A percentile compares a stretch with the other conserved stretches of the same genome.
Conservation (phyloP, 2,329 filamentous ascomycete genomes). For the Xylariaceae sp. region DNA sequence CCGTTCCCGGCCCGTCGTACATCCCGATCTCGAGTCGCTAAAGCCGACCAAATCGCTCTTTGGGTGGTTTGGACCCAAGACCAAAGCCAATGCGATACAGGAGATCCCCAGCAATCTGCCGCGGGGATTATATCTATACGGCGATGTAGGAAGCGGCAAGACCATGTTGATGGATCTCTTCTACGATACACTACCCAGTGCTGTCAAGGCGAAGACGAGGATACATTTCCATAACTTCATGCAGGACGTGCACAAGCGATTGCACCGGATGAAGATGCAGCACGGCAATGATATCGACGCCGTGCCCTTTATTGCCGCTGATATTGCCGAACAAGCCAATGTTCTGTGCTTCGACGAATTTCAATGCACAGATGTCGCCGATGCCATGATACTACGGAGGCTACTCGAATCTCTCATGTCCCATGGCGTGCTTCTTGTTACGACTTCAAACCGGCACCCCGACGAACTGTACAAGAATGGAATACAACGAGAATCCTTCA, state of each 20-base stretch:
- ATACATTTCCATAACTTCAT: constrained; percentile 99
- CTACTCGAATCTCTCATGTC: constrained; percentile 89
- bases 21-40: constrained; percentile 70
- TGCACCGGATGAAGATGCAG: constrained; percentile 85
- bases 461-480: constrained; percentile 97
- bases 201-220: constrained; percentile 77
- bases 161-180: constrained; percentile 99
- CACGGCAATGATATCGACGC: constrained; percentile 87
- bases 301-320: constrained; percentile 88
- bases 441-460: constrained; percentile 94
- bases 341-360: constrained; percentile 98
- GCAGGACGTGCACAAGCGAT: constrained; percentile 89
- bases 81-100: constrained; percentile 39
- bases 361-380: constrained; percentile 95
- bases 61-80: constrained; percentile 54
- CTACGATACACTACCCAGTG: constrained; percentile 81
- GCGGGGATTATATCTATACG: constrained; percentile 88
- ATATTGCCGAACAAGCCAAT: constrained; percentile 78
- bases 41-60: constrained; percentile 56
- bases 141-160: constrained; percentile 95
- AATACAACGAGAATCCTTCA: constrained; percentile 90
- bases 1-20: constrained; percentile 66
- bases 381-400: constrained; percentile 92
- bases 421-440: constrained; percentile 93
- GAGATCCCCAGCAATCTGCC: constrained; percentile 70